Conservation (phyloP, 495 filamentous ascomycete genomes). For the Aspergillus sclerotioniger region DNA sequence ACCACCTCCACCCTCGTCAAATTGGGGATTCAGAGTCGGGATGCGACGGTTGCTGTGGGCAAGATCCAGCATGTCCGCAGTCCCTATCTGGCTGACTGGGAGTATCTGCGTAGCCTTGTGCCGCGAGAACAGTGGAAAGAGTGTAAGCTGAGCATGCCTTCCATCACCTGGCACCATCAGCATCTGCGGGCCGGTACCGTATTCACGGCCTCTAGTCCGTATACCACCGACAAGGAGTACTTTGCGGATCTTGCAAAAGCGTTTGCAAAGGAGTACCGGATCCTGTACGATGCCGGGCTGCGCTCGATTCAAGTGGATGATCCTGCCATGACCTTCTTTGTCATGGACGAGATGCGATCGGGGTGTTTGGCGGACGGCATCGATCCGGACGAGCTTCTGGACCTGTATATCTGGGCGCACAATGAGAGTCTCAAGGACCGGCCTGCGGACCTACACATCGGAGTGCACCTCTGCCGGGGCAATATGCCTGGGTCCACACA, state of each 20-base stretch:
- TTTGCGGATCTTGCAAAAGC: slow-evolving; percentile 16
- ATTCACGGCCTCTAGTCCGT: slow-evolving; percentile 2
- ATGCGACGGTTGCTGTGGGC: slow-evolving; percentile 9
- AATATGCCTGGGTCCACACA: slow-evolving; percentile 50
- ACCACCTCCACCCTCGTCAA: neutral
- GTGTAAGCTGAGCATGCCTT: slow-evolving; percentile 24
- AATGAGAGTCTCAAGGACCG: slow-evolving; percentile 55
- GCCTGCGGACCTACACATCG: slow-evolving; percentile 58
- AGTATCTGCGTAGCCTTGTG: slow-evolving; percentile 14
- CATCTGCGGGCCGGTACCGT: neutral
- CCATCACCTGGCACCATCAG: slow-evolving; percentile 22
- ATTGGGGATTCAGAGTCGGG: neutral
- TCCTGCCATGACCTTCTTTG: slow-evolving; percentile 18
- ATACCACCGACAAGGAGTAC: slow-evolving; percentile 15
- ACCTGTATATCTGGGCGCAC: slow-evolving; percentile 58
- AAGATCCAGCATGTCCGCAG: slow-evolving; percentile 12
- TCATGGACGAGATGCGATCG: slow-evolving; percentile 17
- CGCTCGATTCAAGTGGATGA: slow-evolving; percentile 24
- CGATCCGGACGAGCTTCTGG: slow-evolving; percentile 47
- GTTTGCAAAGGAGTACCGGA: slow-evolving; percentile 10
- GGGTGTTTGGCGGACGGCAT: slow-evolving; percentile 14
- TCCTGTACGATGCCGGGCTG: slow-evolving; percentile 20
- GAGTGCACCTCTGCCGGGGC: slow-evolving; percentile 61
- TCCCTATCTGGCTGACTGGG: slow-evolving; percentile 23
- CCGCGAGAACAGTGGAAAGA: slow-evolving; percentile 19